Evolutionary conservation across 164 flowering plant genomes (phyloP), one percentile per base, ranked within the genome.

Genomic region (Cinnamomum micranthum): DNA sequence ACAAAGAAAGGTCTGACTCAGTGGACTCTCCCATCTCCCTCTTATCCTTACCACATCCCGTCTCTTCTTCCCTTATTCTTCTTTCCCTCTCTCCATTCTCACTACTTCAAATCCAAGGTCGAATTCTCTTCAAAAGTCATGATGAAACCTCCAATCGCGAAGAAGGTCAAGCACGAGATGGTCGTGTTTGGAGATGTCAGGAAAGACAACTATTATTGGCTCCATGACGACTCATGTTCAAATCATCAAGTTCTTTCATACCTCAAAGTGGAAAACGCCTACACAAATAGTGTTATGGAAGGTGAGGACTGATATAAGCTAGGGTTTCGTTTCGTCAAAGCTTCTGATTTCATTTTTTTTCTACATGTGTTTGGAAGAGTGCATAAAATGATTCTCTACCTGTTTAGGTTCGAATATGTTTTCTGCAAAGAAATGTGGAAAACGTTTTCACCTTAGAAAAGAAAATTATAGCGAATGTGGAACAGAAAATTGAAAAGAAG

Each of bases 181-280:
- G 91, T 88, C 83, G 71, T 92, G 91, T 92, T 94, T 72, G 97
- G 95, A 20, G 97, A 92, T 76, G 88, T 85, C 2, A 85, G 97
- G 75, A 68, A 85, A 69, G 98, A 94, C 79, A 78, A 90, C 72
- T 91, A 94, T 77, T 92, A 91, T 80, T 94, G 97, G 97, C 92
- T 94, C 20, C 93, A 97, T 4, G 98, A 94, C 71, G 97, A 94
- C 73, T 89, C 97, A 63, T 91, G 98, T 24, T n/a, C 91, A 13
- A 65, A 92, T 73, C 88, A 92, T 22, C 85, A 87, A 4, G 81
- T 92, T 31, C 84, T 92, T 52, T 77, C 89, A 28, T 82, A 94
- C 51, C 60, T 14, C n/a, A 55, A 55, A 55, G 60, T 17, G 20
- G 60, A 55, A 55, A 55, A 55, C 17, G 60, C 60, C n/a, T 55